phyloP scores from a whole-genome alignment of 768 basidiomycete genomes.

The Mycena rosella region DNA sequence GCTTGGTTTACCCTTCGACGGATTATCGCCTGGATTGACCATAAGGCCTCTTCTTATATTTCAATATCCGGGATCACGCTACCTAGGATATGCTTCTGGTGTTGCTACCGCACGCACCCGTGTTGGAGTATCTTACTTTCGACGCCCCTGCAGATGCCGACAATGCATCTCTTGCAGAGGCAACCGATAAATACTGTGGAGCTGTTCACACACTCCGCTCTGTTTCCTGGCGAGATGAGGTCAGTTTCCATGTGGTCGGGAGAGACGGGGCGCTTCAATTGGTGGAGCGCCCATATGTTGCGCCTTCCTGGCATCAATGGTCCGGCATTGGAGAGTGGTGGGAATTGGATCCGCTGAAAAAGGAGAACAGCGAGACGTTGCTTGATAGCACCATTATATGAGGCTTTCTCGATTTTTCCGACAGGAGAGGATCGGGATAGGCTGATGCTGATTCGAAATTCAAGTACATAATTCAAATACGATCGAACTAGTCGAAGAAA shows the following conservation, averaged over 20 bases:
- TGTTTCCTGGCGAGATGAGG: neutral
- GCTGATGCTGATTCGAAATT: too few relatives aligned
- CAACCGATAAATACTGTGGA: neutral
- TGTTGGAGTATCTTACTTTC: conserved; percentile 2
- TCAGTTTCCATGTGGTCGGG: neutral
- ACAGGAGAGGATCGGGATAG: too few relatives aligned
- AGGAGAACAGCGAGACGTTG: too few relatives aligned
- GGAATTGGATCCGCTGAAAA: neutral
- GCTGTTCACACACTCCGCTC: neutral
- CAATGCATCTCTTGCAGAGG: neutral
- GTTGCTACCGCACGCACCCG: neutral
- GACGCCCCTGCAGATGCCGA: neutral
- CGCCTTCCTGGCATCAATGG: conserved; percentile 5
- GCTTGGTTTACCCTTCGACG: neutral
- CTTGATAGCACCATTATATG: too few relatives aligned
- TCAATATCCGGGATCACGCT: neutral
- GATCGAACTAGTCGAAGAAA: conserved; percentile 15
- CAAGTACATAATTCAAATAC: too few relatives aligned
- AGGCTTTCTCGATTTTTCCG: too few relatives aligned
- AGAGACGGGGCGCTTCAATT: neutral
- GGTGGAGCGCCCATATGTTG: neutral
- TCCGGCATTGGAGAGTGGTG: conserved; percentile 16
- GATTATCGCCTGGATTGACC: neutral
- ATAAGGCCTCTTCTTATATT: neutral
- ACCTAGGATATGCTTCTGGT: neutral